phyloP scores from a whole-genome alignment of 2,329 filamentous ascomycete genomes.

The Colletotrichum lindemuthianum region DNA sequence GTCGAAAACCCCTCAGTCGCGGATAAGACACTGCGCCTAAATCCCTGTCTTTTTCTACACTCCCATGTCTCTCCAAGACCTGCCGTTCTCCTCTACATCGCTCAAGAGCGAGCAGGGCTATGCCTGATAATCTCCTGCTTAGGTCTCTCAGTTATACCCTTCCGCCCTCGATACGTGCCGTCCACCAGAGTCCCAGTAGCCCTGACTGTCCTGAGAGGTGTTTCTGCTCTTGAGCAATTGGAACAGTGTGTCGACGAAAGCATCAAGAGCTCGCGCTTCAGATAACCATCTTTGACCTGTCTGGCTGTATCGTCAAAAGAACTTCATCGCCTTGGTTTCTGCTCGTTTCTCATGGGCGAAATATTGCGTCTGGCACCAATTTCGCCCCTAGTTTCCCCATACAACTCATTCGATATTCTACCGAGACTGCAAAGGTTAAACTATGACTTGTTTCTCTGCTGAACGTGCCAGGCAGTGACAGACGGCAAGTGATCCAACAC shows the following conservation, averaged over 20 bases:
- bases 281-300: not conserved
- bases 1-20: constrained; percentile 29
- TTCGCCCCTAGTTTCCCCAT: constrained; percentile 22
- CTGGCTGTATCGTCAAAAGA: constrained; percentile 1
- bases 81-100: constrained; percentile 18
- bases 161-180: constrained; percentile 17
- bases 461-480: not conserved
- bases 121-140: constrained; percentile 27
- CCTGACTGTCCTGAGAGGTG: not conserved
- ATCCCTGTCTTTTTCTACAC: constrained; percentile 13
- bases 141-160: constrained; percentile 19
- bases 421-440: constrained; percentile 27
- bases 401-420: constrained; percentile 15
- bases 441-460: constrained; percentile 13
- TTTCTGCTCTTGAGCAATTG: too few relatives aligned
- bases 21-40: constrained; percentile 30
- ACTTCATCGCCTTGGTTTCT: not conserved
- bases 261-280: too few relatives aligned
- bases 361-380: constrained; percentile 1
- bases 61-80: constrained; percentile 18
- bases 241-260: too few relatives aligned
- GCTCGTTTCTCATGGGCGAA: constrained; percentile 1
- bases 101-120: constrained; percentile 20
- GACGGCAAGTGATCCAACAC: constrained; percentile 3
- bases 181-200: not conserved